These are phyloP conservation scores for Fallopia convolvulus DNA, from an alignment of 148 eudicot genomes.

Conservation along the genomic window DNA sequence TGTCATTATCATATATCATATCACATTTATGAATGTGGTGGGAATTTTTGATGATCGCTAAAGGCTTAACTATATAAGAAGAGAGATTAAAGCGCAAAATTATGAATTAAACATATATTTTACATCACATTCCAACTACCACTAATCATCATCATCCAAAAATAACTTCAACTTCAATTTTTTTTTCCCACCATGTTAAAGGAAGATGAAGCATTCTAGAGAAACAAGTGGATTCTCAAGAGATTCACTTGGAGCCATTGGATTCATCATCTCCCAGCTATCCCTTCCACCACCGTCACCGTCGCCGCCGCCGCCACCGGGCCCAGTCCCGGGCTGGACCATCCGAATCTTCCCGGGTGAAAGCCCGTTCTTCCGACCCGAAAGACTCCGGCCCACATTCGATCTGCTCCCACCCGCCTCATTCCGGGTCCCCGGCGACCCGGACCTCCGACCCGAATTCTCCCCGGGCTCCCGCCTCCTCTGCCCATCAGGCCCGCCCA, in stretches of 20 bases:
- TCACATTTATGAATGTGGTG: background rate
- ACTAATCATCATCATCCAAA: background rate
- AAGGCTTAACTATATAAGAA: background rate
- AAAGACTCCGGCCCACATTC: constrained; percentile 39
- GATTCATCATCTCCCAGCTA: constrained; percentile 3
- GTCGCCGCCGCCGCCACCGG: background rate
- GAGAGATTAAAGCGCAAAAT: background rate
- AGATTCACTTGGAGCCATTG: constrained; percentile 29
- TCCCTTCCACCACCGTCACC: background rate
- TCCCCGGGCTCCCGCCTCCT: constrained; percentile 17
- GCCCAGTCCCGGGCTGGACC: constrained; percentile 2
- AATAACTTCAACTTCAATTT: background rate
- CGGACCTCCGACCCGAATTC: constrained; percentile 25
- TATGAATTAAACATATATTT: background rate
- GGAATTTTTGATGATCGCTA: background rate
- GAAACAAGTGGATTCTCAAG: constrained; percentile 79
- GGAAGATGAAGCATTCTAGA: constrained; percentile 69
- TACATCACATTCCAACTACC: background rate
- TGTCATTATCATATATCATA: constrained; percentile 1
- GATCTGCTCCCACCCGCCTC: constrained; percentile 10
- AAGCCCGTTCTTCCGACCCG: constrained; percentile 38
- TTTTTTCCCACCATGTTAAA: constrained; percentile 18
- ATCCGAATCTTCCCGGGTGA: constrained; percentile 53
- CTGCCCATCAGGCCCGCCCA: constrained; percentile 13
- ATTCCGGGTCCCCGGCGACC: constrained; percentile 43